A percentile compares a stretch with the other conserved stretches of the same genome.
Conservation (phyloP, 805 yeast genomes). For the Metschnikowia lachancei region DNA sequence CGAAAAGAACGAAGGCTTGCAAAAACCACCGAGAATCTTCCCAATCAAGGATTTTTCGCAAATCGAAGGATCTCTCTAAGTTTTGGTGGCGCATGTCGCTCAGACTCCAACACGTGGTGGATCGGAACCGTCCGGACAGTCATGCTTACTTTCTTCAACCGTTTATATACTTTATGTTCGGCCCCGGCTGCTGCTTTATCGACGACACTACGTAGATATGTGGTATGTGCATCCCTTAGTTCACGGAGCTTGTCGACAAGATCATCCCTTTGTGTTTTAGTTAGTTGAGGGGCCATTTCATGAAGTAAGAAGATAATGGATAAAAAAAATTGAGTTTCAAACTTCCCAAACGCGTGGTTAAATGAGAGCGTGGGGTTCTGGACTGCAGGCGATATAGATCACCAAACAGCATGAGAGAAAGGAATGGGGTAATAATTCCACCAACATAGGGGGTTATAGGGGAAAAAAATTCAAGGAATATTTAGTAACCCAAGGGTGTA, state of each 20-base stretch:
- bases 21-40: too few relatives aligned
- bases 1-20: too few relatives aligned
- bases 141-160: constrained; percentile 47
- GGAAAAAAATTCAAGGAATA: too few relatives aligned
- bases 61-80: constrained; percentile 18
- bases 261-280: constrained; percentile 33
- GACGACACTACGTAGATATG: constrained; percentile 26
- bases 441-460: too few relatives aligned
- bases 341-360: too few relatives aligned
- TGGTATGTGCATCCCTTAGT: constrained; percentile 22
- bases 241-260: constrained; percentile 31
- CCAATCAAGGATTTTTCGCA: constrained; percentile 1
- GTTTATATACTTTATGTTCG: constrained; percentile 38
- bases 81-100: constrained; percentile 37
- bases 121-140: constrained; percentile 50
- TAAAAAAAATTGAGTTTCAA: not conserved
- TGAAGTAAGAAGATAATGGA: not conserved
- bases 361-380: too few relatives aligned
- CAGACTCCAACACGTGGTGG: constrained; percentile 44
- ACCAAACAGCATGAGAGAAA: too few relatives aligned
- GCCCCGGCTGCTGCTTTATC: constrained; percentile 25
- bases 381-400: too few relatives aligned
- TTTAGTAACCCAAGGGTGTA: too few relatives aligned
- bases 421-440: too few relatives aligned
- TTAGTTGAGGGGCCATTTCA: constrained; percentile 10